Conservation (phyloP, 306 rosid genomes). For the Albizia julibrissin region DNA sequence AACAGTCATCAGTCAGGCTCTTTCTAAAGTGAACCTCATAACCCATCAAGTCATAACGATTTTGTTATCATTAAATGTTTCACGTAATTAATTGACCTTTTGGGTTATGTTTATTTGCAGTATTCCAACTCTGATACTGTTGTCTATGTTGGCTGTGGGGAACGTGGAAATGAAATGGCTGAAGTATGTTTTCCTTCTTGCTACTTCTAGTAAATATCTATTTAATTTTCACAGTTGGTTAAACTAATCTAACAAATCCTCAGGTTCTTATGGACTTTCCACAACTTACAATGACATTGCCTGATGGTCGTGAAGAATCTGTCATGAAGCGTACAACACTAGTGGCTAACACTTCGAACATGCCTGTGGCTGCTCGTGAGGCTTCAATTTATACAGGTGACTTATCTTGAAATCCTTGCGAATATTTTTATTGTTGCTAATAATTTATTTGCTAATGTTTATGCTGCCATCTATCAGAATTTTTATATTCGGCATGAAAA, state of each 20-base stretch:
- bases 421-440: not conserved
- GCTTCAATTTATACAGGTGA: constrained; percentile 99
- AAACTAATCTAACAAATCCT: constrained; percentile 26
- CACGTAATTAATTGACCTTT: constrained; percentile 10
- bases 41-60: constrained; percentile 2
- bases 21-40: constrained; percentile 72
- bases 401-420: constrained; percentile 7
- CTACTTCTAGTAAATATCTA: constrained; percentile 1
- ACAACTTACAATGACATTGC: constrained; percentile 99
- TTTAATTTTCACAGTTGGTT: constrained; percentile 25
- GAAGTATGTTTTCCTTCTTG: constrained; percentile 51
- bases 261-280: constrained; percentile 99
- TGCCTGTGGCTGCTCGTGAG: constrained; percentile 99
- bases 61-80: not conserved
- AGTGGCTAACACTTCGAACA: constrained; percentile 98
- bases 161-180: constrained; percentile 99
- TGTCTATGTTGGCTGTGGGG: constrained; percentile 97
- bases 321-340: constrained; percentile 99
- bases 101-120: constrained; percentile 48
- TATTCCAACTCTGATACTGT: constrained; percentile 97
- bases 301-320: constrained; percentile 99
- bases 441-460: constrained; percentile 12
- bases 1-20: constrained; percentile 99
- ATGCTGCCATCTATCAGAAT: constrained; percentile 1
- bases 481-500: constrained; percentile 13